Percentiles rank a stretch among this genome's conserved stretches.
phyloP scores from a whole-genome alignment of 306 rosid species.

The Oxytropis ochrocephala region DNA sequence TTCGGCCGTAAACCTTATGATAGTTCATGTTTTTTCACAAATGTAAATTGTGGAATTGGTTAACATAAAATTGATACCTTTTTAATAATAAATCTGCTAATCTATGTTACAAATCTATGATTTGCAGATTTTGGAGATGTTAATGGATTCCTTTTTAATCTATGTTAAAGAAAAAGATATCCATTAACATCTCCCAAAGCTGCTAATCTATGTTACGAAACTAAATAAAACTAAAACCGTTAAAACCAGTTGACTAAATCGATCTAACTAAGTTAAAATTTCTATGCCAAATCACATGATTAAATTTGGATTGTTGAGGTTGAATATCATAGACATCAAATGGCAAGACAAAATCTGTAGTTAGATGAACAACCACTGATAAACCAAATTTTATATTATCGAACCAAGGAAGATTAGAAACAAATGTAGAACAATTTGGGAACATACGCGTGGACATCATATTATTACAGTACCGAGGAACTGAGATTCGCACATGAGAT shows the following conservation, averaged over 20 bases:
- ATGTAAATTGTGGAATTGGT: too few relatives aligned
- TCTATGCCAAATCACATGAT: slow-evolving; percentile 26
- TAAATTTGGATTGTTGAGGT: slow-evolving; percentile 4
- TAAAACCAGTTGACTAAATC: slow-evolving; percentile 26
- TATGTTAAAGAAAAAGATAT: neutral
- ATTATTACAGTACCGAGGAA: slow-evolving; percentile 44
- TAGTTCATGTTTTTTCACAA: too few relatives aligned
- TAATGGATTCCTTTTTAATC: too few relatives aligned
- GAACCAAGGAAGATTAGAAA: slow-evolving; percentile 28
- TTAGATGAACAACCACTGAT: slow-evolving; percentile 44
- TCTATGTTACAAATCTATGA: too few relatives aligned
- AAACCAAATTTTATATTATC: slow-evolving; percentile 11
- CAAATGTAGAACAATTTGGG: slow-evolving; percentile 48
- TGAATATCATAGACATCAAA: neutral
- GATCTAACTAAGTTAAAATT: neutral
- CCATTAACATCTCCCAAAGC: neutral
- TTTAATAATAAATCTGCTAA: too few relatives aligned
- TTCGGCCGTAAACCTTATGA: too few relatives aligned
- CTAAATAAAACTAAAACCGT: slow-evolving; percentile 18
- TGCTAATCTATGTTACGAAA: neutral
- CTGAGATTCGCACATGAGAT: slow-evolving; percentile 42
- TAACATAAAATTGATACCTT: too few relatives aligned
- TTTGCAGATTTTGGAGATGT: too few relatives aligned
- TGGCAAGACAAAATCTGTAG: slow-evolving; percentile 48
- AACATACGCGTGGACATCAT: slow-evolving; percentile 46